phyloP scores from a whole-genome alignment of 768 basidiomycete genomes.

The Boletus edulis region DNA sequence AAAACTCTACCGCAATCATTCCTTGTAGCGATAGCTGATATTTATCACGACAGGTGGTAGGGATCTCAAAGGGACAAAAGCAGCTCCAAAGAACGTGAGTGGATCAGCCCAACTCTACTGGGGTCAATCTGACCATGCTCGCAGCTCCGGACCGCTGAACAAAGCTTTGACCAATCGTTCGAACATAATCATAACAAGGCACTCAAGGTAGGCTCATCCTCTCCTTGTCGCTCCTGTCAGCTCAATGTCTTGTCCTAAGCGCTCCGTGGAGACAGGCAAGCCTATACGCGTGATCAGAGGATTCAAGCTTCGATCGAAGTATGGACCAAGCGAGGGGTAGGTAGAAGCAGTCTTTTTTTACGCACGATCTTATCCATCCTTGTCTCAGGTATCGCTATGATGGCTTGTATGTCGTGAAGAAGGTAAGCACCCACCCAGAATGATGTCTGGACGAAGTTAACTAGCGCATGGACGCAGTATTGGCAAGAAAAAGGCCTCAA shows the following conservation, averaged over 20 bases:
- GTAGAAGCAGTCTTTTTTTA: conserved; percentile 2
- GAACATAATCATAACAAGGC: conserved; percentile 71
- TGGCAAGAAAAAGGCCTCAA: conserved; percentile 77
- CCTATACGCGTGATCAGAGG: conserved; percentile 89
- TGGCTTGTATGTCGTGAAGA: conserved; percentile 79
- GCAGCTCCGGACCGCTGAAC: conserved; percentile 85
- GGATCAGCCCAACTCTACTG: neutral
- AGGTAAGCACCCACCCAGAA: conserved; percentile 37
- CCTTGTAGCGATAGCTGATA: neutral
- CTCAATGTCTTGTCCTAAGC: conserved; percentile 36
- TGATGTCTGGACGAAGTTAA: neutral
- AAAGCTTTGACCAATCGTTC: conserved; percentile 81
- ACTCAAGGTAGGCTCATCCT: conserved; percentile 45
- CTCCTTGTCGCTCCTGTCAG: neutral
- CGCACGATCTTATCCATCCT: neutral
- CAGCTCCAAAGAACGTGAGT: conserved; percentile 78
- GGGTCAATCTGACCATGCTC: neutral
- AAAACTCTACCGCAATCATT: neutral
- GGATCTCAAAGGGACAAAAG: conserved; percentile 81
- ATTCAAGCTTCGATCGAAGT: conserved; percentile 59
- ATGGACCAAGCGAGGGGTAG: conserved; percentile 78
- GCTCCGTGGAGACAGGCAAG: conserved; percentile 71
- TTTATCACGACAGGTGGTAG: conserved; percentile 59
- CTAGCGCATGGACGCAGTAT: conserved; percentile 40
- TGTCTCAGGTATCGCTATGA: conserved; percentile 79